These are phyloP conservation scores for Setaria italica DNA, from an alignment of 202 grass and related monocot genomes.

Conservation along the genomic window DNA sequence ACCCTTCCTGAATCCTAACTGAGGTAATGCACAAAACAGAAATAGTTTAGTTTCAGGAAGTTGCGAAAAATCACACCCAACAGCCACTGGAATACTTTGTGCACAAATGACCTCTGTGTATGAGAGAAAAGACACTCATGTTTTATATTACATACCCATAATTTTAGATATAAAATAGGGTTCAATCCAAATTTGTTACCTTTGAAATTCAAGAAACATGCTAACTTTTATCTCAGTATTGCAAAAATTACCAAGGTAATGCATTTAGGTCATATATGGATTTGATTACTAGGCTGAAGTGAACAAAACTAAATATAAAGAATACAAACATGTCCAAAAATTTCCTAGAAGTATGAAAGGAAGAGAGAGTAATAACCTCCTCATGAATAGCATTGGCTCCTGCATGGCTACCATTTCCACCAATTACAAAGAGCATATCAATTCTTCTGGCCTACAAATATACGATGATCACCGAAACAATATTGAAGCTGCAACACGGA, in stretches of 20 bases:
- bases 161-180: conserved; percentile 11
- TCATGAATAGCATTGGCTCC: conserved; percentile 95
- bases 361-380: conserved; percentile 56
- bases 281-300: neutral
- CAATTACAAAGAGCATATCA: conserved; percentile 96
- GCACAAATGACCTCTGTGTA: neutral
- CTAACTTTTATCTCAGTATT: neutral
- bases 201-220: neutral
- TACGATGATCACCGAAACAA: conserved; percentile 30
- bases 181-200: neutral
- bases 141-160: neutral
- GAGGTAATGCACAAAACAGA: neutral
- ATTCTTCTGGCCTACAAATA: conserved; percentile 80
- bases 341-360: conserved; percentile 32
- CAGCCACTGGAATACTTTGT: neutral
- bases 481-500: conserved; percentile 28
- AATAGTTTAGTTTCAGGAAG: conserved; percentile 19
- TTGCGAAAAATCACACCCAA: neutral
- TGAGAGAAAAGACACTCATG: neutral
- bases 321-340: conserved; percentile 8
- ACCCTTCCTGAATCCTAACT: neutral
- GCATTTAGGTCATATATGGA: conserved; percentile 10
- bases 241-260: neutral
- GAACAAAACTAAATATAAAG: conserved; percentile 35
- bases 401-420: conserved; percentile 96